phyloP scores from a whole-genome alignment of 202 grass and related monocot genomes.

The Bolboschoenoplectus hybrid region DNA sequence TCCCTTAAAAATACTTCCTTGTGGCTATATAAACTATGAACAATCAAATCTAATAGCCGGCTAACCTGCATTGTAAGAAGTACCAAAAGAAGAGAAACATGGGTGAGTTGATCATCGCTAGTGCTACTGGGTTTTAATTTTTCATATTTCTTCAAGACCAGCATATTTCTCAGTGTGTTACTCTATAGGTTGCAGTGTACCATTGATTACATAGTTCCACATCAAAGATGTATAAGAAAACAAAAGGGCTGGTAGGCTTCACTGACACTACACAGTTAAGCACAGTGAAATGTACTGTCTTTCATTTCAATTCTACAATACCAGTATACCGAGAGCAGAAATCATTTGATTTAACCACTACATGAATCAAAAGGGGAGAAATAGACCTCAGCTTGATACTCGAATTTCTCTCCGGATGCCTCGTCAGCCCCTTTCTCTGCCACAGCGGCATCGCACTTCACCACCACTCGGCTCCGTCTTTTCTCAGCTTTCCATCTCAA shows the following conservation, averaged over 20 bases:
- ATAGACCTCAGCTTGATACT: conserved; percentile 95
- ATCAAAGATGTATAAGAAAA: neutral
- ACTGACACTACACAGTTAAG: neutral
- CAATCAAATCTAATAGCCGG: conserved; percentile 87
- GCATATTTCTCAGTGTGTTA: conserved; percentile 8
- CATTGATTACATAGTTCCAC: conserved; percentile 1
- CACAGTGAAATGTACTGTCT: neutral
- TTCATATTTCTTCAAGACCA: neutral
- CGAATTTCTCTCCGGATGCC: conserved; percentile 64
- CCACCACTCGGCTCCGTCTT: conserved; percentile 41
- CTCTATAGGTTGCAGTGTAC: neutral
- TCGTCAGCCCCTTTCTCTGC: conserved; percentile 70
- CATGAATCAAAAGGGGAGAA: conserved; percentile 1
- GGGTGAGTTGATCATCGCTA: neutral
- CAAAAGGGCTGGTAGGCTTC: neutral
- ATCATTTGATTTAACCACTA: neutral
- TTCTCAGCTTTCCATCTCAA: conserved; percentile 51
- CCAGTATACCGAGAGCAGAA: neutral
- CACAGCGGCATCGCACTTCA: conserved; percentile 65
- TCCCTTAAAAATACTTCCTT: conserved; percentile 93
- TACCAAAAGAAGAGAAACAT: conserved; percentile 5
- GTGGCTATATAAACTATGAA: conserved; percentile 88
- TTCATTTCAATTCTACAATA: neutral
- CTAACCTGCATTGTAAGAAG: conserved; percentile 64
- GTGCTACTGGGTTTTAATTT: neutral